Evolutionary conservation across 1,139 yeast species (phyloP).

Genomic region (Suhomyces bolitotheri): DNA sequence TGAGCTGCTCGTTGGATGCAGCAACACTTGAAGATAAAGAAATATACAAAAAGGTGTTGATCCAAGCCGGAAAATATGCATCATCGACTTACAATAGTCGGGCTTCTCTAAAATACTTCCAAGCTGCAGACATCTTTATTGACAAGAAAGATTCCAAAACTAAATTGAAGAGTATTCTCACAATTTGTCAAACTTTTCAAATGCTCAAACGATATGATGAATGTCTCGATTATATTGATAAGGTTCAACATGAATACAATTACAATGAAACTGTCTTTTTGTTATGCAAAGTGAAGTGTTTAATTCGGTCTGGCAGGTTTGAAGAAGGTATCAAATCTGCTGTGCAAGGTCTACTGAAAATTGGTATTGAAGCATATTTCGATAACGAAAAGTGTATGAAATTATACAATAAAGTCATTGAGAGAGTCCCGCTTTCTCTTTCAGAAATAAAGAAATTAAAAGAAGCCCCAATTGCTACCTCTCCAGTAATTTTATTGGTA

Average conservation of each 20-base stretch:
- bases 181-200: slow-evolving; percentile 36
- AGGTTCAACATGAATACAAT: slow-evolving; percentile 24
- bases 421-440: slow-evolving; percentile 43
- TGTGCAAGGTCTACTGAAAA: slow-evolving; percentile 30
- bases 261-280: slow-evolving; percentile 35
- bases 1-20: slow-evolving; percentile 29
- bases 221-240: slow-evolving; percentile 30
- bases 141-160: slow-evolving; percentile 19
- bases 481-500: slow-evolving; percentile 32
- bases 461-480: slow-evolving; percentile 24
- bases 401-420: slow-evolving; percentile 25
- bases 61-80: slow-evolving; percentile 41
- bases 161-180: slow-evolving; percentile 28
- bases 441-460: slow-evolving; percentile 43
- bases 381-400: slow-evolving; percentile 26
- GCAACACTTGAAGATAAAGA: slow-evolving; percentile 28
- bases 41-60: slow-evolving; percentile 32
- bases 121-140: slow-evolving; percentile 30
- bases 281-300: slow-evolving; percentile 41
- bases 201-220: slow-evolving; percentile 29
- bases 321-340: slow-evolving; percentile 41
- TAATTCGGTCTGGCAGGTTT: slow-evolving; percentile 33
- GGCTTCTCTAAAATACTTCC: slow-evolving; percentile 33
- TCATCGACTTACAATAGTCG: slow-evolving; percentile 35
- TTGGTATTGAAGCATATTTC: slow-evolving; percentile 30